A percentile compares a stretch with the other conserved stretches of the same genome.
Conservation (phyloP, 768 basidiomycete species). For the Mycena polygramma region DNA sequence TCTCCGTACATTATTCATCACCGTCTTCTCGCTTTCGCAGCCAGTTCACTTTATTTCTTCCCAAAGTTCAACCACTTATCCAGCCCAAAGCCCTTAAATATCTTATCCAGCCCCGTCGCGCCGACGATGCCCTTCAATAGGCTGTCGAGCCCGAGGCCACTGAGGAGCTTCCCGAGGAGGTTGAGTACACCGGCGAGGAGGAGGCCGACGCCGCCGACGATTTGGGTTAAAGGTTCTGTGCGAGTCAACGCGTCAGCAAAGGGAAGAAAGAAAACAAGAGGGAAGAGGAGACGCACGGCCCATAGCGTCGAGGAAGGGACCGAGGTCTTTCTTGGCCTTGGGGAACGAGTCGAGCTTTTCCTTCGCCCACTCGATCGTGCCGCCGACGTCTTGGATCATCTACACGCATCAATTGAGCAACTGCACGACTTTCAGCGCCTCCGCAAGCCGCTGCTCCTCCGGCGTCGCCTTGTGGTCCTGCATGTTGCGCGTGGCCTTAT, state of each 20-base stretch:
- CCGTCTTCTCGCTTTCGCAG: no score
- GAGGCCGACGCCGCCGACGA: slow-evolving; percentile 54
- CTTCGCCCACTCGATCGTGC: slow-evolving; percentile 54
- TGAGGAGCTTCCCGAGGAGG: slow-evolving; percentile 50
- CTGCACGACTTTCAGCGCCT: slow-evolving; percentile 46
- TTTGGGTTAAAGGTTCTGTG: slow-evolving; percentile 53
- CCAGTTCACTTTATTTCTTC: no score
- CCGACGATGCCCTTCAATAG: slow-evolving; percentile 49
- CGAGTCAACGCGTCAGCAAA: no score
- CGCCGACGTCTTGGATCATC: slow-evolving; percentile 53
- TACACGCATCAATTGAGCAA: no score
- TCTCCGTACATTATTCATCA: no score
- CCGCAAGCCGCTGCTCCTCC: slow-evolving; percentile 54
- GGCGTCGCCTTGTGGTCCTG: slow-evolving; percentile 34
- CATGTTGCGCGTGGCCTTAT: slow-evolving; percentile 50
- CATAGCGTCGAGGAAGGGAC: slow-evolving; percentile 54
- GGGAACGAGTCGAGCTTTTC: slow-evolving; percentile 53
- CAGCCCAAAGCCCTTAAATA: slow-evolving; percentile 22
- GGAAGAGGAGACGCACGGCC: no score
- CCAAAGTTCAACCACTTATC: neutral
- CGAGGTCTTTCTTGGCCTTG: slow-evolving; percentile 54
- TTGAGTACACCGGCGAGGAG: slow-evolving; percentile 53
- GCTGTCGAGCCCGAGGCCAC: slow-evolving; percentile 49
- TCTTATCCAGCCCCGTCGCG: slow-evolving; percentile 51
- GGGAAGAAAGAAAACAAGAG: no score